phyloP scores from a whole-genome alignment of 441 rosid genomes.

The Corymbia calophylla region DNA sequence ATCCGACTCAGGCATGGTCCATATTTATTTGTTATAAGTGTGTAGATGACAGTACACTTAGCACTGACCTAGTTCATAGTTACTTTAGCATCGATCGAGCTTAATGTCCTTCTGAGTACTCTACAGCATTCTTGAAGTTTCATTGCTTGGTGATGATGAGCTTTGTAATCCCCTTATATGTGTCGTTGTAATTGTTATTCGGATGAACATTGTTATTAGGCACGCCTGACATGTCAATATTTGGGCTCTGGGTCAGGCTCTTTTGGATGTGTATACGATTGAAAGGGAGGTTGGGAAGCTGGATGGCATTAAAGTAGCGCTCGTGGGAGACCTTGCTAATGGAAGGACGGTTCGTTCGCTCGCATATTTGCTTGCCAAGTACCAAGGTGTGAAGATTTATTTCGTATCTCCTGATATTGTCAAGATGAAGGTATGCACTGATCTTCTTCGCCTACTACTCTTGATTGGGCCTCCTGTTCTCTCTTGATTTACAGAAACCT shows the following conservation, averaged over 20 bases:
- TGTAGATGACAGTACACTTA: background rate
- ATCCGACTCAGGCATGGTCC: constrained; percentile 77
- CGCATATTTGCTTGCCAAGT: constrained; percentile 87
- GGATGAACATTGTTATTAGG: background rate
- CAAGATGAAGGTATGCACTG: constrained; percentile 70
- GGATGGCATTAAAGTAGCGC: constrained; percentile 81
- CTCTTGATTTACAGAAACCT: background rate
- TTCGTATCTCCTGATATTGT: constrained; percentile 93
- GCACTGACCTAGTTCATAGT: background rate
- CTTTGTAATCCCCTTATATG: background rate
- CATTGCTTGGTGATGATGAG: background rate
- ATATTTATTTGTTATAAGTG: background rate
- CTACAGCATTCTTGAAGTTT: background rate
- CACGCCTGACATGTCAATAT: background rate
- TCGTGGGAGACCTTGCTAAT: constrained; percentile 97
- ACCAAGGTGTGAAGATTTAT: constrained; percentile 76
- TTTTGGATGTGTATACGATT: constrained; percentile 82
- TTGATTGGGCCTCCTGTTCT: background rate
- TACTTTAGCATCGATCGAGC: background rate
- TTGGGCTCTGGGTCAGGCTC: constrained; percentile 46
- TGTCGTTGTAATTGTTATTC: background rate
- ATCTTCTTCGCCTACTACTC: background rate
- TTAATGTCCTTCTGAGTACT: background rate
- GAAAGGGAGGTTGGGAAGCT: constrained; percentile 87
- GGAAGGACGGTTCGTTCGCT: constrained; percentile 96